A percentile compares a stretch with the other conserved stretches of the same genome.
Evolutionary conservation across 768 basidiomycete genomes (phyloP).

Genomic region (Leccinum pellstonianum): DNA sequence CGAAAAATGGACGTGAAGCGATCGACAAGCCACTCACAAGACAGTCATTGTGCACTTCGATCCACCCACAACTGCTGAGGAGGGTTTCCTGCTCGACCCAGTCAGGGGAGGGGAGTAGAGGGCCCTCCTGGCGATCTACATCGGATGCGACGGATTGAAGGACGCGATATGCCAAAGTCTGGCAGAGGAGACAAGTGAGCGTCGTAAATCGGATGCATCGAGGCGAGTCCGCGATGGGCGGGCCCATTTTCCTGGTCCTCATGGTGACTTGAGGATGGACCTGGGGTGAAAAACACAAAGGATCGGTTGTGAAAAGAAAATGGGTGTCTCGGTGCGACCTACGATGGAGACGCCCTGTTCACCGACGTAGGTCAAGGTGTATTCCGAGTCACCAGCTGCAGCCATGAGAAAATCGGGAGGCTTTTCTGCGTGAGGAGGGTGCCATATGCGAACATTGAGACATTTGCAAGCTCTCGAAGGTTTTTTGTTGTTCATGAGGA

Average conservation of each 20-base stretch:
- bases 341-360: constrained; percentile 69
- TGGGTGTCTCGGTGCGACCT: constrained; percentile 27
- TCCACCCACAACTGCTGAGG: constrained; percentile 68
- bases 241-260: constrained; percentile 51
- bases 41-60: constrained; percentile 64
- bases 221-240: constrained; percentile 42
- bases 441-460: constrained; percentile 63
- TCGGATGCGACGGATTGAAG: constrained; percentile 56
- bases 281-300: constrained; percentile 36
- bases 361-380: constrained; percentile 57
- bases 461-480: constrained; percentile 60
- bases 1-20: not conserved
- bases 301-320: constrained; percentile 4
- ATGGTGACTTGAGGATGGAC: constrained; percentile 69
- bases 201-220: constrained; percentile 59
- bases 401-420: constrained; percentile 37
- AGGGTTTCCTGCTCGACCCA: constrained; percentile 76
- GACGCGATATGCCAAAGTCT: constrained; percentile 65
- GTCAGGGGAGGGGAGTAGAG: constrained; percentile 67
- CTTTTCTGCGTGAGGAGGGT: constrained; percentile 29
- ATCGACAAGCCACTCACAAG: constrained; percentile 52
- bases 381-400: constrained; percentile 36
- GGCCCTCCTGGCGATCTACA: constrained; percentile 59
- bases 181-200: constrained; percentile 69
- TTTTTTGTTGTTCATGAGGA: constrained; percentile 14